Evolutionary conservation across 495 filamentous ascomycete species (phyloP), one percentile per base, ranked within the genome.

Genomic region (Sordaria brevicollis): DNA sequence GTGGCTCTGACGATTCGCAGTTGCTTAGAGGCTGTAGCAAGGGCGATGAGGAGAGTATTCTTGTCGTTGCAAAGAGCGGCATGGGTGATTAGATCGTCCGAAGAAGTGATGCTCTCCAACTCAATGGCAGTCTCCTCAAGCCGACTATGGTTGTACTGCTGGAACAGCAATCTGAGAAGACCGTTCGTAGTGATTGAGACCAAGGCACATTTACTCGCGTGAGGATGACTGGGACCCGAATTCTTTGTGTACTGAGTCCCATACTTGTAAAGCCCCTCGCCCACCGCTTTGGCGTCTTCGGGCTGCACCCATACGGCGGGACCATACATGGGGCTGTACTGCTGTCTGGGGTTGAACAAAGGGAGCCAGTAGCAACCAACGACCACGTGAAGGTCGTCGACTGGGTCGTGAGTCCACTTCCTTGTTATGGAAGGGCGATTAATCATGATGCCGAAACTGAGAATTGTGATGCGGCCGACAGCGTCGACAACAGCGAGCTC

Each of bases 351-450:
- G 15, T 71, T 81, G n/a, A 65, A 36, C n/a, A 86, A 77, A 74
- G 87, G 89, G 57, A 96, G 80, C 93, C 93, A 97, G 79, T 90
- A 89, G 78, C 92, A 86, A 5, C 93, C 93, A 25, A 96, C 91
- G n/a, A 96, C 82, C 49, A 88, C 87, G 68, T 87, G 86, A 21
- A 90, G 81, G 71, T 96, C 91, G 74, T 93, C 91, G 62, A 89
- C 82, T 11, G 85, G 79, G 73, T 93, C 91, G 38, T 81, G 73
- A 21, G 85, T 78, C 72, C 87, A 86, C 36, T 79, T 82, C 35
- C 89, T 86, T 33, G 80, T 77, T 1, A 85, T 73, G 5, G 80
- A 83, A 21, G 92, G 85, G 35, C 87, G 87, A 74, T 94, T 94
- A 66, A 96, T 76, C 19, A 87, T 84, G 70, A 89, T 83, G 57